Conservation (phyloP, 140 eudicot genomes). For the Stevia rebaudiana region DNA sequence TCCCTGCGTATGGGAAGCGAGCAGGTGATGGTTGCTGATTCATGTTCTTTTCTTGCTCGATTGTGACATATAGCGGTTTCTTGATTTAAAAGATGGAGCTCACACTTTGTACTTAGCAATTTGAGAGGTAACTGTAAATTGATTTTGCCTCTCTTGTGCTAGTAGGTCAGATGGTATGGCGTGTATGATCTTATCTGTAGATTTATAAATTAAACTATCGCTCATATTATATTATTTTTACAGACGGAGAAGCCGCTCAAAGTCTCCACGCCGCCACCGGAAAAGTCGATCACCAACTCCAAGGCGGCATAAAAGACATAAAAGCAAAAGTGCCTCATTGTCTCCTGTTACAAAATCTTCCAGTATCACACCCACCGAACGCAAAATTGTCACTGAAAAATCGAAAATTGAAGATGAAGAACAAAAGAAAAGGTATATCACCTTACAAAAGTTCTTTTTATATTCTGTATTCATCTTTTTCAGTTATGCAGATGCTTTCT, state of each 20-base stretch:
- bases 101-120: constrained; percentile 87
- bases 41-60: constrained; percentile 67
- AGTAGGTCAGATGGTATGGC: constrained; percentile 40
- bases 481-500: background rate
- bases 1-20: constrained; percentile 68
- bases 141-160: constrained; percentile 43
- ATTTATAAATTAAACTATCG: constrained; percentile 16
- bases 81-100: constrained; percentile 91
- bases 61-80: constrained; percentile 77
- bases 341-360: constrained; percentile 53
- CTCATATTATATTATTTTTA: constrained; percentile 39
- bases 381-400: constrained; percentile 59
- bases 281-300: constrained; percentile 70
- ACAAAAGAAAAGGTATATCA: constrained; percentile 79
- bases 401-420: constrained; percentile 71
- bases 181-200: constrained; percentile 24
- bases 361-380: constrained; percentile 48
- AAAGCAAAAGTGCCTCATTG: constrained; percentile 49
- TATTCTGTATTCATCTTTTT: background rate
- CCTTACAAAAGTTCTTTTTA: constrained; percentile 5
- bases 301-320: constrained; percentile 49
- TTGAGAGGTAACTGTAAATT: constrained; percentile 76
- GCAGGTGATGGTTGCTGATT: constrained; percentile 83
- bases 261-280: constrained; percentile 63
- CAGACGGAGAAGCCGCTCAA: constrained; percentile 84